phyloP scores from a whole-genome alignment of 2,329 filamentous ascomycete species.

The Fusarium domesticum region DNA sequence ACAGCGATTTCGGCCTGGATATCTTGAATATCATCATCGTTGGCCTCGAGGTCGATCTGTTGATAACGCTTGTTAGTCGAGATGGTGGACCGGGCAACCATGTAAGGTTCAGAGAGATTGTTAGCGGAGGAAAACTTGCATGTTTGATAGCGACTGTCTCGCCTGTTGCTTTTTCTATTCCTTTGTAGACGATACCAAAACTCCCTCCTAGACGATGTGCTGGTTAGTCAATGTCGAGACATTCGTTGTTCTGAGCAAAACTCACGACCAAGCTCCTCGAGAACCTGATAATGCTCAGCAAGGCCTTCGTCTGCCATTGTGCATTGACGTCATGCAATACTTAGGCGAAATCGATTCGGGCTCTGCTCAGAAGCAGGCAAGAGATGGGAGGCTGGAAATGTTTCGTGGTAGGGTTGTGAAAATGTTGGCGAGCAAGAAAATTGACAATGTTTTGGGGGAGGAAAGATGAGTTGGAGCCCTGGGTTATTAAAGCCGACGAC shows the following conservation, averaged over 20 bases:
- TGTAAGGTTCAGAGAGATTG: not conserved
- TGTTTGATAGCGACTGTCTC: constrained; percentile 97
- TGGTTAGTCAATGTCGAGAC: constrained; percentile 8
- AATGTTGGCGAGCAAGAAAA: constrained; percentile 6
- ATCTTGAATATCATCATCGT: constrained; percentile 96
- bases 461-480: constrained; percentile 10
- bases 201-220: constrained; percentile 68
- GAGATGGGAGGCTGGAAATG: constrained; percentile 7
- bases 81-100: constrained; percentile 15
- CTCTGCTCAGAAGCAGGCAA: constrained; percentile 5
- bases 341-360: constrained; percentile 10
- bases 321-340: constrained; percentile 28
- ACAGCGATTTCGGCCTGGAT: constrained; percentile 97
- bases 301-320: constrained; percentile 62
- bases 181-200: constrained; percentile 96
- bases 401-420: constrained; percentile 2
- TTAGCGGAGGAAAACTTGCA: constrained; percentile 51
- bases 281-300: constrained; percentile 85
- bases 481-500: constrained; percentile 22
- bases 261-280: constrained; percentile 94
- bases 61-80: constrained; percentile 12
- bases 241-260: constrained; percentile 25
- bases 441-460: constrained; percentile 1
- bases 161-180: constrained; percentile 84
- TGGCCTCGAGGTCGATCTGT: constrained; percentile 97